Evolutionary conservation across 2,329 filamentous ascomycete species (phyloP).

Genomic region (Trichophyton verrucosum): DNA sequence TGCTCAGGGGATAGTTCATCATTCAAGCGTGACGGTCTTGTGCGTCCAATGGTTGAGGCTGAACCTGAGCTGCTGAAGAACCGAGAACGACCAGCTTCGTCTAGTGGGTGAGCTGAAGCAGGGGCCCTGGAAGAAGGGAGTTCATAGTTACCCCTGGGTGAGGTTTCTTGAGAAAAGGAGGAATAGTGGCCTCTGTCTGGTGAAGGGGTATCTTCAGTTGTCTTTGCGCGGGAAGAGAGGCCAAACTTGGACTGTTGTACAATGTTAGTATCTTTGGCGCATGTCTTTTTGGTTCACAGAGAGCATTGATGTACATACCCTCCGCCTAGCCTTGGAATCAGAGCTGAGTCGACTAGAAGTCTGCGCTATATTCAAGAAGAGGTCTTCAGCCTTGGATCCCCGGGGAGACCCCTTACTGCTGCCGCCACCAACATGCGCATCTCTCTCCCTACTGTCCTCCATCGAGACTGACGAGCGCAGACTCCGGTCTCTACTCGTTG

Average conservation of each 20-base stretch:
- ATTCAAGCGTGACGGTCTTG: slow-evolving; percentile 25
- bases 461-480: neutral
- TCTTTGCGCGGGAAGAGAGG: slow-evolving; percentile 24
- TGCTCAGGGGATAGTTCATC: slow-evolving; percentile 25
- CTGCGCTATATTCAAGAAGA: slow-evolving; percentile 37
- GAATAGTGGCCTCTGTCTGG: slow-evolving; percentile 25
- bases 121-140: slow-evolving; percentile 20
- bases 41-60: slow-evolving; percentile 26
- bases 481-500: neutral
- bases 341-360: slow-evolving; percentile 28
- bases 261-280: slow-evolving; percentile 3
- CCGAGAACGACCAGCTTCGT: slow-evolving; percentile 24
- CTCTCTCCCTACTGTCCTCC: neutral
- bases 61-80: slow-evolving; percentile 24
- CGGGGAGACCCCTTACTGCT: slow-evolving; percentile 16
- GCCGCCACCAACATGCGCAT: slow-evolving; percentile 5
- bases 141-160: slow-evolving; percentile 21
- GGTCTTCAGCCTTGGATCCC: slow-evolving; percentile 28
- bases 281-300: too few species aligned
- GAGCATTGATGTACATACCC: slow-evolving; percentile 2
- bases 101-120: slow-evolving; percentile 28
- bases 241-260: slow-evolving; percentile 25
- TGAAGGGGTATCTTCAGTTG: slow-evolving; percentile 26
- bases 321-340: slow-evolving; percentile 25
- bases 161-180: slow-evolving; percentile 25